Percentiles rank a stretch among this genome's conserved stretches.
phyloP scores from a whole-genome alignment of 805 yeast species.

The Nakazawaea ishiwadae region DNA sequence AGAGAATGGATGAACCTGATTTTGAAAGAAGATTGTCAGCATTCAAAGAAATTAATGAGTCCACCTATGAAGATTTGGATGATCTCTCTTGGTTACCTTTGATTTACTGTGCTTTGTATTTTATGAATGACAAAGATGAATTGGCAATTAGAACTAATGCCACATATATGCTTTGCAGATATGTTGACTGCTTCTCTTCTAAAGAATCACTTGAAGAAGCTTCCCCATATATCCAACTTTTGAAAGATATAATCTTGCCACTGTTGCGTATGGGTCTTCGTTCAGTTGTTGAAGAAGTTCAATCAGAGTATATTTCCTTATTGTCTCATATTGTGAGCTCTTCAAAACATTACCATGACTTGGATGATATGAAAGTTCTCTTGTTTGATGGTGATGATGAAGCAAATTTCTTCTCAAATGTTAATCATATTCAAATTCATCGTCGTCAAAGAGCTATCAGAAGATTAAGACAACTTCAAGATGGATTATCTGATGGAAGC shows the following conservation, averaged over 20 bases:
- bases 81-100: conserved; percentile 77
- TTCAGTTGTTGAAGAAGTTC: conserved; percentile 51
- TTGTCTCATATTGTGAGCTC: conserved; percentile 57
- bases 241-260: conserved; percentile 59
- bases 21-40: conserved; percentile 71
- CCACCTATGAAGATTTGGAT: conserved; percentile 35
- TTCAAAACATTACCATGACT: conserved; percentile 39
- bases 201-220: conserved; percentile 25
- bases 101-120: conserved; percentile 61
- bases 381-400: conserved; percentile 71
- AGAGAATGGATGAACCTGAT: conserved; percentile 69
- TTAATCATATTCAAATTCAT: conserved; percentile 79
- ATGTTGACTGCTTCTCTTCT: conserved; percentile 50
- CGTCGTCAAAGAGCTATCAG: conserved; percentile 83
- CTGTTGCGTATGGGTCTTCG: conserved; percentile 64
- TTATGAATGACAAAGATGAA: conserved; percentile 74
- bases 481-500: conserved; percentile 44
- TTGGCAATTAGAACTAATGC: conserved; percentile 78
- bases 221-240: conserved; percentile 28
- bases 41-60: conserved; percentile 60
- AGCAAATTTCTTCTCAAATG: conserved; percentile 63
- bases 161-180: conserved; percentile 54
- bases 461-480: conserved; percentile 48
- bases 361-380: conserved; percentile 64
- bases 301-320: conserved; percentile 66